Evolutionary conservation across 768 basidiomycete species (phyloP).

Genomic region (Panaeolus cyanescens): DNA sequence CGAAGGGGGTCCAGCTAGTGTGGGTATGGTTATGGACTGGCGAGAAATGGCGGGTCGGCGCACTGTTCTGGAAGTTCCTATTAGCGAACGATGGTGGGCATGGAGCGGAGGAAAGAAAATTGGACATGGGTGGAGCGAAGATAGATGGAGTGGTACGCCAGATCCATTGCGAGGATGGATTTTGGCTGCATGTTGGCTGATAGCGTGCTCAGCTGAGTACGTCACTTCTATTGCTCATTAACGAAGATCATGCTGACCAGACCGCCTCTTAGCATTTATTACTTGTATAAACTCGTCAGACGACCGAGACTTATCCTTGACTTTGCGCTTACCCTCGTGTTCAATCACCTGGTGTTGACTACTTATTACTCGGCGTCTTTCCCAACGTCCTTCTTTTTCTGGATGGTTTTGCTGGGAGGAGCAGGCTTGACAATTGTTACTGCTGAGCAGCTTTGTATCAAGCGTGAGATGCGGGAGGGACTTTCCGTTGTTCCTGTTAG

Average conservation of each 20-base stretch:
- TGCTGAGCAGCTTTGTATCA: slow-evolving; percentile 91
- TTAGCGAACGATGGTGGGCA: slow-evolving; percentile 71
- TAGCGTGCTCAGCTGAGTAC: slow-evolving; percentile 84
- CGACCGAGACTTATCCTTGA: slow-evolving; percentile 94
- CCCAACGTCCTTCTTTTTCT: slow-evolving; percentile 93
- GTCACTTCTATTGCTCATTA: slow-evolving; percentile 34
- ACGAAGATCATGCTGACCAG: neutral
- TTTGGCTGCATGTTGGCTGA: slow-evolving; percentile 84
- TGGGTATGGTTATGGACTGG: slow-evolving; percentile 99
- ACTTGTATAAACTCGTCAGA: slow-evolving; percentile 84
- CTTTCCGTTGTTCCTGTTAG: slow-evolving; percentile 54
- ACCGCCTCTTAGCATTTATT: slow-evolving; percentile 54
- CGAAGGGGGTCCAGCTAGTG: slow-evolving; percentile 79
- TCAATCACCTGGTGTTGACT: slow-evolving; percentile 92
- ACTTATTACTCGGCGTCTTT: slow-evolving; percentile 85
- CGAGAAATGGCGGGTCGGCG: slow-evolving; percentile 88
- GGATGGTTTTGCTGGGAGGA: slow-evolving; percentile 75
- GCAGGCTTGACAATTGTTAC: slow-evolving; percentile 74
- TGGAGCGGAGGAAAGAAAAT: slow-evolving; percentile 84
- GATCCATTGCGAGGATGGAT: slow-evolving; percentile 90
- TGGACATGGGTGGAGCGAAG: slow-evolving; percentile 55
- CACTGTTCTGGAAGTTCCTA: slow-evolving; percentile 68
- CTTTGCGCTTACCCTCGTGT: slow-evolving; percentile 86
- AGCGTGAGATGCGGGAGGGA: slow-evolving; percentile 87
- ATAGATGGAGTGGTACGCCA: slow-evolving; percentile 64